A percentile compares a stretch with the other conserved stretches of the same genome.
These are phyloP conservation scores for Saccharomycopsis malanga DNA, from an alignment of 805 yeast species.

Conservation along the genomic window DNA sequence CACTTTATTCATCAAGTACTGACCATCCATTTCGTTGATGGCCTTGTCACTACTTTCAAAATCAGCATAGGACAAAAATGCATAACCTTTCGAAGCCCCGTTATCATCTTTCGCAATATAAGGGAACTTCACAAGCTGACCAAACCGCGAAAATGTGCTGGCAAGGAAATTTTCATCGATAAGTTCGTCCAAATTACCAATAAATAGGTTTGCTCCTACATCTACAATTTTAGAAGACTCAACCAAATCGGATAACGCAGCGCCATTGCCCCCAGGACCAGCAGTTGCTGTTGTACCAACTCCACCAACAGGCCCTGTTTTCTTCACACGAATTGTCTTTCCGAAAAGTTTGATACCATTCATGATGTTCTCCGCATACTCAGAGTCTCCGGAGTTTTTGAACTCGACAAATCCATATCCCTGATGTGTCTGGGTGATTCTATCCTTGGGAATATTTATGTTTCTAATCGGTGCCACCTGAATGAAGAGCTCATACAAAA, in stretches of 20 bases:
- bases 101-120: constrained; percentile 40
- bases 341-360: constrained; percentile 57
- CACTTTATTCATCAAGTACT: constrained; percentile 58
- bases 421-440: constrained; percentile 61
- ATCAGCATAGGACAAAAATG: constrained; percentile 54
- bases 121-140: constrained; percentile 47
- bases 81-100: constrained; percentile 54
- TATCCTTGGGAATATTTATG: constrained; percentile 73
- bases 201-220: constrained; percentile 61
- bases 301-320: constrained; percentile 31
- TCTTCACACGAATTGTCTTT: constrained; percentile 51
- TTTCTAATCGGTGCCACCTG: constrained; percentile 76
- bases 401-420: constrained; percentile 89
- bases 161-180: constrained; percentile 49
- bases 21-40: constrained; percentile 58
- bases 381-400: constrained; percentile 50
- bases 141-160: constrained; percentile 63
- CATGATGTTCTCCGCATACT: constrained; percentile 56
- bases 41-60: constrained; percentile 71
- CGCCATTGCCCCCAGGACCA: constrained; percentile 23
- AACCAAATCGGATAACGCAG: constrained; percentile 9
- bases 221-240: constrained; percentile 25
- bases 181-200: constrained; percentile 55
- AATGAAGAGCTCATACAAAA: constrained; percentile 73
- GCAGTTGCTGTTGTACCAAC: constrained; percentile 18